phyloP scores from a whole-genome alignment of 2,329 filamentous ascomycete genomes.

The Cadophora sp. region DNA sequence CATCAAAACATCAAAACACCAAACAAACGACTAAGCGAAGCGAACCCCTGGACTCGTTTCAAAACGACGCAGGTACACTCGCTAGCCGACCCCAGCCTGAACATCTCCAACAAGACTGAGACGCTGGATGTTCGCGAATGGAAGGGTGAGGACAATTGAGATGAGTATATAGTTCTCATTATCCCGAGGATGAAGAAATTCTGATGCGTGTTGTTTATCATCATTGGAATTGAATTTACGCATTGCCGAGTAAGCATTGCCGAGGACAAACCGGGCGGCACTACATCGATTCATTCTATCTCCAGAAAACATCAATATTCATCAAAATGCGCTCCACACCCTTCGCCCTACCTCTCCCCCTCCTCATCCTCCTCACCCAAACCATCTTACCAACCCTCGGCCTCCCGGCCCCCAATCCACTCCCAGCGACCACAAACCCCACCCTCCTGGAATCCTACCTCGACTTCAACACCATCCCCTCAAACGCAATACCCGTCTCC shows the following conservation, averaged over 20 bases:
- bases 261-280: too few species aligned
- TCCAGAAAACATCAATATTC: too few species aligned
- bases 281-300: too few species aligned
- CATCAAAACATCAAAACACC: background rate
- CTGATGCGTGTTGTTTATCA: too few species aligned
- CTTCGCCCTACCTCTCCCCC: background rate
- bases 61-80: background rate
- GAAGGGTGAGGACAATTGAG: too few species aligned
- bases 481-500: background rate
- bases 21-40: background rate
- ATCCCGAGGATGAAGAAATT: background rate
- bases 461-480: background rate
- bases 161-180: background rate
- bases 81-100: background rate
- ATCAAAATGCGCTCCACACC: background rate
- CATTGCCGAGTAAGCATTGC: too few species aligned
- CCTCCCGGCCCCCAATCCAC: background rate
- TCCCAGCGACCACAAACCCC: background rate
- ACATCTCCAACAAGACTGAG: slow-evolving; percentile 1
- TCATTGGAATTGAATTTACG: too few species aligned
- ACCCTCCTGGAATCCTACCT: slow-evolving; percentile 5
- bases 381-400: background rate
- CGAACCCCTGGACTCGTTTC: slow-evolving; percentile 4
- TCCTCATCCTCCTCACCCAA: background rate
- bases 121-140: background rate